Conservation (phyloP, 2,329 filamentous ascomycete species). For the Didymellaceae sp. region DNA sequence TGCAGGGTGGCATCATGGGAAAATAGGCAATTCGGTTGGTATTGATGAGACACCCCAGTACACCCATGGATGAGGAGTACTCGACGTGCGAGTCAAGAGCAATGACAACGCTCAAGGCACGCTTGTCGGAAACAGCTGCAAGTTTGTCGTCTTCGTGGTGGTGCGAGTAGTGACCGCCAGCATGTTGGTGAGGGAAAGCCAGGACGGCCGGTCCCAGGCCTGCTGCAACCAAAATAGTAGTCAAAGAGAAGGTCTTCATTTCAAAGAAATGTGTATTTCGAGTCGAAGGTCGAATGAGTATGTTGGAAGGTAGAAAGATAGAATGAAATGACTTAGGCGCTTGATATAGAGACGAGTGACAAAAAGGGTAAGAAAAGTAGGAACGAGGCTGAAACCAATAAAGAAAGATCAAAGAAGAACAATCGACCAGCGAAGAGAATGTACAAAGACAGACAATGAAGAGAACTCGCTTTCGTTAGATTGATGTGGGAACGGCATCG, state of each 20-base stretch:
- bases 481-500: neutral
- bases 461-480: neutral
- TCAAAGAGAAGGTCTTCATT: slow-evolving; percentile 4
- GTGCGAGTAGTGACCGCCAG: neutral
- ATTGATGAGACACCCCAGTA: slow-evolving; percentile 65
- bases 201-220: slow-evolving; percentile 1
- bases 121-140: neutral
- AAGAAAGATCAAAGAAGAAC: neutral
- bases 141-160: neutral
- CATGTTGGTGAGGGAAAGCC: slow-evolving; percentile 2
- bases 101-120: neutral
- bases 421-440: neutral
- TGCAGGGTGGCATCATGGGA: slow-evolving; percentile 61
- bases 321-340: neutral
- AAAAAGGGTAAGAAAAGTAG: neutral
- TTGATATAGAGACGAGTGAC: slow-evolving; percentile 7
- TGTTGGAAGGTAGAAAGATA: neutral
- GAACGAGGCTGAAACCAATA: neutral
- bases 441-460: neutral
- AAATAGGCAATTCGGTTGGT: slow-evolving; percentile 69
- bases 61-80: slow-evolving; percentile 65
- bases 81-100: slow-evolving; percentile 52
- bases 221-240: neutral
- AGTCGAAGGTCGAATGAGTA: neutral
- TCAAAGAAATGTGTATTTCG: slow-evolving; percentile 2